Evolutionary conservation across 2,329 filamentous ascomycete genomes (phyloP), one percentile per base, ranked within the genome.

Genomic region (Neoarthrinium moseri): DNA sequence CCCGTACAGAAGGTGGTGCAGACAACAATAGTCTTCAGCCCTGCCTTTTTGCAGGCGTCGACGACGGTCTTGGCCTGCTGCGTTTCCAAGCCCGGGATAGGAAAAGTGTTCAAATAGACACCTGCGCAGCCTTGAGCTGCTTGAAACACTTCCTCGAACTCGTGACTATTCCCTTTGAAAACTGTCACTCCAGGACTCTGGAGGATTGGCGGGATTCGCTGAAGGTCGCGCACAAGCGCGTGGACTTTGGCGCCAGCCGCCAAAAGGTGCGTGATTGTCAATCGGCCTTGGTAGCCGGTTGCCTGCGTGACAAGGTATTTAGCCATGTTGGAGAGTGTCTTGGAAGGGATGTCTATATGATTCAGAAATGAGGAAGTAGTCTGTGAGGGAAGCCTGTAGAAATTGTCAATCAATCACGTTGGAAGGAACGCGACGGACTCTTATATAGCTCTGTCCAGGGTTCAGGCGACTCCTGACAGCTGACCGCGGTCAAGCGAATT

Each of bases 291-390:
- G 4, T 59, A 51, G 26, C 65, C 65, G 8, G 65, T 62, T 11
- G 65, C 65, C 39, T 68, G 63, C 0, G 63, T 65, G 48, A 68
- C 43, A 2, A 68, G 56, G 38, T 63, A 68, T 38, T 59, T 60
- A n/a, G 61, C 24, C 63, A 67, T 63, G 10, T 6, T 18, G 18
- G 22, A 40, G 13, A n/a, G 35, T 38, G 35, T 10, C 15, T 23
- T 24, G 18, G 51, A n/a, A 15, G 38, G 15, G 13, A 23, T 5
- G n/a, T 3, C 15, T 33, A 6, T 22, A 18, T 20, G 21, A 4
- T 15, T 12, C 8, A 23, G 12, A 21, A 37, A 17, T 24, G 7
- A 18, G 24, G 4, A 20, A n/a, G 3, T 12, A 5, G n/a, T 10
- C 12, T 35, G 4, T 43, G 41, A 5, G 21, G 5, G n/a, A 11